Base-by-base conservation (phyloP, 1,284 basidiomycete genomes). In the Ceratobasidium theobromae region DNA sequence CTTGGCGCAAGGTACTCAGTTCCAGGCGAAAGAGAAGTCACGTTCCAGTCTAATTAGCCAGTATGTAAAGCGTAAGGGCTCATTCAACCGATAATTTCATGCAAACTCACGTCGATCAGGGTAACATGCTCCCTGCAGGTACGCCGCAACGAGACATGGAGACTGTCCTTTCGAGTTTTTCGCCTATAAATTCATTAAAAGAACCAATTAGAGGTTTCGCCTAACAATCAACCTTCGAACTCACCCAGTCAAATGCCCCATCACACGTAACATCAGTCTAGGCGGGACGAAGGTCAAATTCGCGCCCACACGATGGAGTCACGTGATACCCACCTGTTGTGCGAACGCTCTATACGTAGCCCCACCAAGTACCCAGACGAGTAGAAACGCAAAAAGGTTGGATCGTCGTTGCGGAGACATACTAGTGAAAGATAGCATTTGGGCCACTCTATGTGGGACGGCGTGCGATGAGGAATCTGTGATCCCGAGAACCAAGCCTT, bases 101-200 rank as follows among this genome's bases (percentile, higher is more conserved):
- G 14, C 14, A 49, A 25, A 66, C 67, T 45, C 32, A 66, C 67
- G 55, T 45, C 53, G 52, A 38, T 52, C 53, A 6, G 62, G 46
- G 33, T 55, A 32, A 32, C 67, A 68, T n/a, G 48, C 53, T 11
- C 64, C 67, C 49, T 66, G 62, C 1, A 68, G 35, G 41, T 66
- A 68, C 4, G 67, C 64, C 25, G 67, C 67, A 14, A 68, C 62
- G 1, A 68, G 67, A 52, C 67, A 68, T 14, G 67, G 62, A 28
- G 46, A 43, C 49, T 68, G 67, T n/a, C 53, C 45, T 11, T 35
- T 45, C 6, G 46, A 32, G 51, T 68, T 68, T 27, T 40, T 66
- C 40, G 58, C 58, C 67, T 65, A 68, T 27, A 38, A 40, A 62
- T 48, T 25, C 30, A 35, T 8, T 8, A 16, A 38, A 16, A 8